These are phyloP conservation scores for Acanthamoeba castellanii DNA, from an alignment of 208 protist species.

Conservation along the genomic window DNA sequence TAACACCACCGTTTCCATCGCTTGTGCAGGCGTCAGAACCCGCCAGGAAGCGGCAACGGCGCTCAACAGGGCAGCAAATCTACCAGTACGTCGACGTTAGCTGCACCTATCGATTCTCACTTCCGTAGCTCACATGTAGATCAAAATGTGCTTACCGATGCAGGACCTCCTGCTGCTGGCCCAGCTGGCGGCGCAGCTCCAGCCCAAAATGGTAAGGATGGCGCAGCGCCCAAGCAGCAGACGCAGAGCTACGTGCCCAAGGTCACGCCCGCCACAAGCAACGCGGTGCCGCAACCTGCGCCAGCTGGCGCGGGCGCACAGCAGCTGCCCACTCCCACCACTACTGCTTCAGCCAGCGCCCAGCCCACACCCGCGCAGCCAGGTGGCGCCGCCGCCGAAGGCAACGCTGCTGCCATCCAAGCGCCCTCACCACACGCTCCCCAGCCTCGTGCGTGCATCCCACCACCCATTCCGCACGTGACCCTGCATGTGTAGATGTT, in stretches of 20 bases:
- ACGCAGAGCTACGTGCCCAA: constrained; percentile 37
- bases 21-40: background rate
- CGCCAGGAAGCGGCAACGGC: background rate
- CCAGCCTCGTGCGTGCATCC: background rate
- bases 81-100: background rate
- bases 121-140: background rate
- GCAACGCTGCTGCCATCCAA: background rate
- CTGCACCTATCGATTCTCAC: background rate
- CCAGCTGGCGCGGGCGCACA: background rate
- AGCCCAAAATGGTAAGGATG: constrained; percentile 4
- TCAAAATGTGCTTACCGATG: no score
- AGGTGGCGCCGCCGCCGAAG: background rate
- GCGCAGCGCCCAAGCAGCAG: background rate
- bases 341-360: background rate
- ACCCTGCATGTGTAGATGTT: background rate
- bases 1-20: background rate
- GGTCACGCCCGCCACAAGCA: background rate
- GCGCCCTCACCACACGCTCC: constrained; percentile 7
- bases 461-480: background rate
- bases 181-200: background rate
- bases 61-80: background rate
- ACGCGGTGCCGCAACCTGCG: no score
- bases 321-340: background rate
- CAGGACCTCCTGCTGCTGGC: background rate
- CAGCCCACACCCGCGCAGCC: background rate